These are phyloP conservation scores for Stentor coeruleus DNA, from an alignment of 73 alveolate species.

Conservation along the genomic window DNA sequence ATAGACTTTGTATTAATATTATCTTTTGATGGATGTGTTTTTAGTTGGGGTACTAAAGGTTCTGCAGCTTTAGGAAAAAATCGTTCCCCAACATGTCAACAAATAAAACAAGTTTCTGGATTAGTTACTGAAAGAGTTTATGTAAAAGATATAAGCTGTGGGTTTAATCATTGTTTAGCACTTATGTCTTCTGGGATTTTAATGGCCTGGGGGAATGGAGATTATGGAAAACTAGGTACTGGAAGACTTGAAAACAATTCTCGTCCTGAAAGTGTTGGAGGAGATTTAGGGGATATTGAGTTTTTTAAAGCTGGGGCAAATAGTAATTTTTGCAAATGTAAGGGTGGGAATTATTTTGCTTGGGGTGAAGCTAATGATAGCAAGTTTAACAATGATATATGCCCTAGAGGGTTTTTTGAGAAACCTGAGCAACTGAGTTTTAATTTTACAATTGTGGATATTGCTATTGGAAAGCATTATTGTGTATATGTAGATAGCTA, in stretches of 20 bases:
- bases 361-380: not conserved
- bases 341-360: not conserved
- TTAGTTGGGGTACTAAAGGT: not conserved
- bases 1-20: not conserved
- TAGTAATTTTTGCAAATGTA: not conserved
- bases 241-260: constrained; percentile 40
- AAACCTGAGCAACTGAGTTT: not conserved
- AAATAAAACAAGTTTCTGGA: not conserved
- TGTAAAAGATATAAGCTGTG: constrained; percentile 46
- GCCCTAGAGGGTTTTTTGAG: not conserved
- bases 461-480: not conserved
- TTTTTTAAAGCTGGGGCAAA: not conserved
- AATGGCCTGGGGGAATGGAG: constrained; percentile 57
- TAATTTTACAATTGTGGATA: not conserved
- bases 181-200: constrained; percentile 34
- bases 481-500: not conserved
- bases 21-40: not conserved
- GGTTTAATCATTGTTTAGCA: constrained; percentile 80
- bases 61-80: not conserved
- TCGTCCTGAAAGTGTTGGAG: not conserved
- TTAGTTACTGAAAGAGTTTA: not conserved
- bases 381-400: not conserved
- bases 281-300: not conserved
- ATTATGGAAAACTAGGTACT: constrained; percentile 87
- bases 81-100: not conserved